These are phyloP conservation scores for Rhododendron ferrugineum DNA, from an alignment of 148 eudicot species.

Conservation along the genomic window DNA sequence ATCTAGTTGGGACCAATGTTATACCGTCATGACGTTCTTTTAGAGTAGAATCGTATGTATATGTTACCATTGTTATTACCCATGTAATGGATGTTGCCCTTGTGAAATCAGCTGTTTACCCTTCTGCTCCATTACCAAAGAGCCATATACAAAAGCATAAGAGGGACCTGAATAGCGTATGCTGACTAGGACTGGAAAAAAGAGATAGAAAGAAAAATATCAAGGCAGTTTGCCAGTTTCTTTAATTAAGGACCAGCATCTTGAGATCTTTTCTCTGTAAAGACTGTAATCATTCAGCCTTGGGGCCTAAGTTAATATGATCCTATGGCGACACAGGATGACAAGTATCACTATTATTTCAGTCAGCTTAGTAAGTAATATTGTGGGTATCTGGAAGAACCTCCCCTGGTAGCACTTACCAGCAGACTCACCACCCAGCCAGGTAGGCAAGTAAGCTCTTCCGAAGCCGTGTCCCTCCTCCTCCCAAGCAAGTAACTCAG, in stretches of 20 bases:
- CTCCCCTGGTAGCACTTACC: neutral
- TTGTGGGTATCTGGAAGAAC: neutral
- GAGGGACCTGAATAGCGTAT: neutral
- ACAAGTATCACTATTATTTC: neutral
- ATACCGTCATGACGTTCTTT: neutral
- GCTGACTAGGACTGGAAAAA: neutral
- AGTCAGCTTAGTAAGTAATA: neutral
- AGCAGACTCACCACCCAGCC: neutral
- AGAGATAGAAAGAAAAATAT: neutral
- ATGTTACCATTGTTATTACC: neutral
- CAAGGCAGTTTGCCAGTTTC: neutral
- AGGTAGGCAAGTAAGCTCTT: neutral
- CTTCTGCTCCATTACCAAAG: neutral
- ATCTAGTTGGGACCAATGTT: neutral
- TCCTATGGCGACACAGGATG: neutral
- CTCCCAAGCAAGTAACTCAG: neutral
- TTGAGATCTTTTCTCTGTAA: neutral
- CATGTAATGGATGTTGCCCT: neutral
- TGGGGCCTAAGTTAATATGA: neutral
- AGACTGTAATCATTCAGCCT: neutral
- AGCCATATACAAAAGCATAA: neutral
- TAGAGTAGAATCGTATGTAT: neutral
- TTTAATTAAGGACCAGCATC: neutral
- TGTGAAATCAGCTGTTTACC: neutral
- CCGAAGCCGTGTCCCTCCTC: neutral